phyloP scores from a whole-genome alignment of 192 early-diverging fungal genomes.

The Coemansia sp. region DNA sequence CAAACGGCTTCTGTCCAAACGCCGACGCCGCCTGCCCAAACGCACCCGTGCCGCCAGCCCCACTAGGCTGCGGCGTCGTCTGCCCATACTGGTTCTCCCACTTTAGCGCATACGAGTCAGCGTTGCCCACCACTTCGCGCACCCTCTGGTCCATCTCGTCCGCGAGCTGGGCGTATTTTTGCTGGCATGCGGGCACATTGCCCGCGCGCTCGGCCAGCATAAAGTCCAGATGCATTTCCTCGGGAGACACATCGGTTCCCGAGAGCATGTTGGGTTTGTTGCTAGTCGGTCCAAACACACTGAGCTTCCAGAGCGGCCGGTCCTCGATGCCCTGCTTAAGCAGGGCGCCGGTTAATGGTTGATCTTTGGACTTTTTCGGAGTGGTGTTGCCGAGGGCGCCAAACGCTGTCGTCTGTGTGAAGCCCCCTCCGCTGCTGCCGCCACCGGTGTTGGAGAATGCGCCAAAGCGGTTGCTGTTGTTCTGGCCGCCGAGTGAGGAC shows the following conservation, averaged over 20 bases:
- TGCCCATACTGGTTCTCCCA: conserved; percentile 24
- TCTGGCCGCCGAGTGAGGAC: conserved; percentile 32
- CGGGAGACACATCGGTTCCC: conserved; percentile 60
- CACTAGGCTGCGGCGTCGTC: background rate
- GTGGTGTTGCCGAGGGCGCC: background rate
- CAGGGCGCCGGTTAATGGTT: conserved; percentile 32
- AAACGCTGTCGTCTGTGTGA: conserved; percentile 12
- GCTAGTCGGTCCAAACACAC: conserved; percentile 57
- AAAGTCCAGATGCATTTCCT: conserved; percentile 59
- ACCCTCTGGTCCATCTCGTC: conserved; percentile 12
- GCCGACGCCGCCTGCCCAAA: conserved; percentile 1
- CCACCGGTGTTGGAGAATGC: background rate
- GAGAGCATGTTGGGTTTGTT: conserved; percentile 57
- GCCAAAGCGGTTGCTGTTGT: conserved; percentile 10
- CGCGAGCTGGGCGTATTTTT: conserved; percentile 26
- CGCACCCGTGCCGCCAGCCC: background rate
- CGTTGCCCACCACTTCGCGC: conserved; percentile 9
- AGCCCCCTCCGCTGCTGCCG: conserved; percentile 11
- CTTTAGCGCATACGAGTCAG: conserved; percentile 10
- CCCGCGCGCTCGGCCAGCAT: conserved; percentile 15
- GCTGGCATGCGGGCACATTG: conserved; percentile 10
- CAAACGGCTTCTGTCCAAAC: conserved; percentile 12
- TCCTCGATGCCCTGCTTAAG: conserved; percentile 47
- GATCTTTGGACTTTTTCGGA: background rate
- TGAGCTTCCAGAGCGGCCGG: conserved; percentile 53